Conservation (phyloP, 768 basidiomycete genomes). For the Paxillus ammoniavirescens region DNA sequence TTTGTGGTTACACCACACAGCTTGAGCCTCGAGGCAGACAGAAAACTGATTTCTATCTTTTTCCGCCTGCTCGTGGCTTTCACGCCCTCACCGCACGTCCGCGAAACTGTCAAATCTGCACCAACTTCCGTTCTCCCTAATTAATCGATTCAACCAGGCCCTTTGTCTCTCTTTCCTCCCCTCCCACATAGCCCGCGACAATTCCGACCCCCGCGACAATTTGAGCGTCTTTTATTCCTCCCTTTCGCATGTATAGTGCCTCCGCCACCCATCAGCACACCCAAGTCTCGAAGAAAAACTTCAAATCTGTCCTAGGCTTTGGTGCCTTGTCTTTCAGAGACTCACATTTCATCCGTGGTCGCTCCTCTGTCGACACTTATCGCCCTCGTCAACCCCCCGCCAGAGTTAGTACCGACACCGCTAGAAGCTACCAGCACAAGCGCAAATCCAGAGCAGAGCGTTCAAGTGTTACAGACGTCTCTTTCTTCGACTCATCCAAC, state of each 20-base stretch:
- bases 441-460: constrained; percentile 36
- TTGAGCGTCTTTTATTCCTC: constrained; percentile 16
- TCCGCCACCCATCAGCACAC: constrained; percentile 35
- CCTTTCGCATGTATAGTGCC: constrained; percentile 44
- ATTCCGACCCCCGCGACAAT: constrained; percentile 28
- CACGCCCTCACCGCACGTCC: constrained; percentile 35
- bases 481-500: constrained; percentile 40
- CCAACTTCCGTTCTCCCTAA: constrained; percentile 29
- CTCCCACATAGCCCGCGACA: constrained; percentile 26
- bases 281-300: constrained; percentile 42
- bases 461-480: constrained; percentile 38
- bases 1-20: constrained; percentile 20
- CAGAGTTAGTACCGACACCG: constrained; percentile 45
- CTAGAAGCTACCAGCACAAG: constrained; percentile 35
- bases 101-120: constrained; percentile 26
- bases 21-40: constrained; percentile 31
- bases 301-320: constrained; percentile 50
- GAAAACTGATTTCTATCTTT: constrained; percentile 26
- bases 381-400: constrained; percentile 30
- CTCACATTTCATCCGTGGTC: constrained; percentile 28
- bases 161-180: constrained; percentile 24
- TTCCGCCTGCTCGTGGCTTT: constrained; percentile 32
- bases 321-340: constrained; percentile 36
- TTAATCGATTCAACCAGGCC: constrained; percentile 27
- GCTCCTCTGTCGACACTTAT: constrained; percentile 27